Percentiles rank a stretch among this genome's conserved stretches.
These are phyloP conservation scores for Didymella pinodella DNA, from an alignment of 2,329 filamentous ascomycete genomes.

Conservation along the genomic window DNA sequence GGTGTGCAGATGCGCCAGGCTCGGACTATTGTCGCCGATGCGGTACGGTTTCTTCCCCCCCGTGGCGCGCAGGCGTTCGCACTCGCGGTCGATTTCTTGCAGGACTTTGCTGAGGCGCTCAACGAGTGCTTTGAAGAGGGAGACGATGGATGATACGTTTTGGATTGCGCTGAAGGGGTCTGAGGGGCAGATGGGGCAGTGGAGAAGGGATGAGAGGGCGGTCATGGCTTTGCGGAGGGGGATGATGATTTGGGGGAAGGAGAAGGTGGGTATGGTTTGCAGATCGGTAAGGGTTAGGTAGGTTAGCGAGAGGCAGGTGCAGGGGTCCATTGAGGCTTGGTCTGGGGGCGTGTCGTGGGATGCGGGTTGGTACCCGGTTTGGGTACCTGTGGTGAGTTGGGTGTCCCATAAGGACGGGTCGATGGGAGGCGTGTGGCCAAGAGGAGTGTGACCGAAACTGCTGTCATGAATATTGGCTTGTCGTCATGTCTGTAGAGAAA, in stretches of 20 bases:
- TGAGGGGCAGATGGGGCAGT: conserved; percentile 54
- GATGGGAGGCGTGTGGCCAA: conserved; percentile 17
- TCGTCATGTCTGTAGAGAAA: no score
- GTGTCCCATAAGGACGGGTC: conserved; percentile 42
- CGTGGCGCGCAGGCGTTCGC: conserved; percentile 38
- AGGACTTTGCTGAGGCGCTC: conserved; percentile 55
- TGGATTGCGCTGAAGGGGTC: conserved; percentile 55
- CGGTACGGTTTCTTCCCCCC: conserved; percentile 53
- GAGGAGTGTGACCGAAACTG: not conserved
- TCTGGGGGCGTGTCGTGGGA: conserved; percentile 2
- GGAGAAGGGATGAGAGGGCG: conserved; percentile 50
- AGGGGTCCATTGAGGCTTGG: conserved; percentile 34
- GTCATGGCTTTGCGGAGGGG: conserved; percentile 54
- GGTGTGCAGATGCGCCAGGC: conserved; percentile 54
- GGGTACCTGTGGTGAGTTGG: conserved; percentile 1
- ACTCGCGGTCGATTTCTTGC: conserved; percentile 51
- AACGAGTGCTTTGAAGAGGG: conserved; percentile 53
- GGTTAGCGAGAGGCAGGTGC: conserved; percentile 57
- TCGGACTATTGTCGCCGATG: conserved; percentile 53
- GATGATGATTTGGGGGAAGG: conserved; percentile 55
- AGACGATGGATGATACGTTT: conserved; percentile 54
- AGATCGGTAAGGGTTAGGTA: conserved; percentile 56
- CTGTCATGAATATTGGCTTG: not conserved
- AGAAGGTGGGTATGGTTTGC: conserved; percentile 48
- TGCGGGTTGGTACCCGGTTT: not conserved